Evolutionary conservation across 441 rosid genomes (phyloP).

Genomic region (Macaranga tanarius): DNA sequence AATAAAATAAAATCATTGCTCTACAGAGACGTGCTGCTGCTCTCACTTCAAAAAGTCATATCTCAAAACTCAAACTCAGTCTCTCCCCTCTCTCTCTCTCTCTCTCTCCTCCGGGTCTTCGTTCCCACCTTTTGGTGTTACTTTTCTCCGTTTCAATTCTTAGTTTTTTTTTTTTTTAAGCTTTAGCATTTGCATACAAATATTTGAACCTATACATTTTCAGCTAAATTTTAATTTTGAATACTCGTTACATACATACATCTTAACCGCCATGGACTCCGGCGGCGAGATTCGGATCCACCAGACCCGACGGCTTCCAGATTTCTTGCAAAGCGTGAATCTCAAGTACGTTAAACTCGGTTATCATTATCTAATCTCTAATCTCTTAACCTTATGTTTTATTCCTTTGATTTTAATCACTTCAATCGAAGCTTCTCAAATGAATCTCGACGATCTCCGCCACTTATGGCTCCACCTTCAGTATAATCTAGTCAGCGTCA

Average conservation of each 20-base stretch:
- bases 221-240: no score
- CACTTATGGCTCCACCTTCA: conserved; percentile 60
- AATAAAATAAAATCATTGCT: neutral
- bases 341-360: conserved; percentile 76
- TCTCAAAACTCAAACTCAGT: neutral
- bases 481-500: conserved; percentile 53
- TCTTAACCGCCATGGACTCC: conserved; percentile 29
- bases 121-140: conserved; percentile 19
- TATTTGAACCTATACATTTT: no score
- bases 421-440: conserved; percentile 50
- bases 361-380: conserved; percentile 60
- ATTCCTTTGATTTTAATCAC: conserved; percentile 49
- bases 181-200: no score
- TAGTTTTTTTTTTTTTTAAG: neutral
- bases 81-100: neutral
- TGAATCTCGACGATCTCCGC: conserved; percentile 45
- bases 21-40: neutral
- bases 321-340: conserved; percentile 76
- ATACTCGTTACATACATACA: neutral
- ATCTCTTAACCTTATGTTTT: conserved; percentile 51
- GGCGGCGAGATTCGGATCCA: conserved; percentile 55
- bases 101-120: conserved; percentile 15
- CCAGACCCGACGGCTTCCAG: conserved; percentile 50
- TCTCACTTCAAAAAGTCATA: neutral
- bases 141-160: neutral